Conservation (phyloP, 1,139 yeast species). For the Saccharomyces pastorianus region DNA sequence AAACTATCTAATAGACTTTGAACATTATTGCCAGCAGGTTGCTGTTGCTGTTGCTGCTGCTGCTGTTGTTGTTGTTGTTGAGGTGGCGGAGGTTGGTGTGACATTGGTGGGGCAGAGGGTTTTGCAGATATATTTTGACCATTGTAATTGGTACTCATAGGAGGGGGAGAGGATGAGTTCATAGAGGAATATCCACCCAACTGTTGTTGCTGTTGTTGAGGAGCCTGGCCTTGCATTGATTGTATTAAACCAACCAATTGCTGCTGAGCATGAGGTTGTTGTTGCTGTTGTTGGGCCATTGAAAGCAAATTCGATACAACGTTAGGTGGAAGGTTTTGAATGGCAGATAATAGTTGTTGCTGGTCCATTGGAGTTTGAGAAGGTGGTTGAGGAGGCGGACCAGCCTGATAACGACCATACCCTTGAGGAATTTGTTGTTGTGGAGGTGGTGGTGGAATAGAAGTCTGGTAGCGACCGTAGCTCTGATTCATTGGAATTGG, state of each 20-base stretch:
- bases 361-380: slow-evolving; percentile 28
- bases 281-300: slow-evolving; percentile 35
- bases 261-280: slow-evolving; percentile 26
- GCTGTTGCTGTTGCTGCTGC: slow-evolving; percentile 16
- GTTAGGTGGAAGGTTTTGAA: slow-evolving; percentile 46
- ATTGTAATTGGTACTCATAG: neutral
- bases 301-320: slow-evolving; percentile 44
- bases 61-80: slow-evolving; percentile 17
- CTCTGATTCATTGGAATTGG: slow-evolving; percentile 12
- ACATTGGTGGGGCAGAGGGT: slow-evolving; percentile 4
- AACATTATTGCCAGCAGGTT: slow-evolving; percentile 28
- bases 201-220: slow-evolving; percentile 12
- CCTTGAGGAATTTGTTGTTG: slow-evolving; percentile 23
- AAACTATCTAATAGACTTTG: slow-evolving; percentile 34
- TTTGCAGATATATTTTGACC: neutral
- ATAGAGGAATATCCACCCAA: slow-evolving; percentile 3
- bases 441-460: slow-evolving; percentile 32
- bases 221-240: slow-evolving; percentile 18
- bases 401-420: slow-evolving; percentile 22
- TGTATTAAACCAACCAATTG: slow-evolving; percentile 27
- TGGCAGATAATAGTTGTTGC: slow-evolving; percentile 31
- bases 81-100: slow-evolving; percentile 9
- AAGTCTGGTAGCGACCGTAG: slow-evolving; percentile 24
- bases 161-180: slow-evolving; percentile 2
- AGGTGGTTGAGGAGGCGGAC: slow-evolving; percentile 23